Percentiles rank a stretch among this genome's conserved stretches.
Conservation (phyloP, 352 stramenopile genomes). For the Phytophthora constricta region DNA sequence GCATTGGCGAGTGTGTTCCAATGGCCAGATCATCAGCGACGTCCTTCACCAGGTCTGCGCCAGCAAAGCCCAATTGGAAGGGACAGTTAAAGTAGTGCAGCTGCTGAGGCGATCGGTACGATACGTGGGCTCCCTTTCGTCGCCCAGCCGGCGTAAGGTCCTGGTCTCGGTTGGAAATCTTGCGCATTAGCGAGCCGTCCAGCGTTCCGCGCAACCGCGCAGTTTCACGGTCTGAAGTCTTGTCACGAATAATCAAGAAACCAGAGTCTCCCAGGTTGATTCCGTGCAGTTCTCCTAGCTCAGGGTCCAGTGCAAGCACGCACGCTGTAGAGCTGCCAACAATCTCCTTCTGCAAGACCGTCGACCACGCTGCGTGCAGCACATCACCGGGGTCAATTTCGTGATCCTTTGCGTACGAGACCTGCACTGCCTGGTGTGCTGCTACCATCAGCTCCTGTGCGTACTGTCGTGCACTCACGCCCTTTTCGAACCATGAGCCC, state of each 20-base stretch:
- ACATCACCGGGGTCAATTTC: conserved; percentile 69
- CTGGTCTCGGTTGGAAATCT: conserved; percentile 69
- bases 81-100: conserved; percentile 98
- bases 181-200: conserved; percentile 75
- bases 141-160: conserved; percentile 73
- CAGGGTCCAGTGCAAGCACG: conserved; percentile 91
- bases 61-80: conserved; percentile 89
- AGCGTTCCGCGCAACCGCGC: conserved; percentile 71
- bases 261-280: conserved; percentile 95
- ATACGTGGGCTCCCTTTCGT: conserved; percentile 79
- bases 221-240: conserved; percentile 70
- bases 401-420: conserved; percentile 68
- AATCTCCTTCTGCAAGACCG: conserved; percentile 91
- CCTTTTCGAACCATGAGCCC: conserved; percentile 95
- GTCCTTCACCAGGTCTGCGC: conserved; percentile 51
- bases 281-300: conserved; percentile 93
- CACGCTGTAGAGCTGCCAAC: conserved; percentile 94
- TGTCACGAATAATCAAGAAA: conserved; percentile 85
- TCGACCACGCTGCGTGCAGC: conserved; percentile 75
- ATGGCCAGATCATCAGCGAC: conserved; percentile 57
- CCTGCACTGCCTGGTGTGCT: conserved; percentile 65
- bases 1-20: conserved; percentile 57
- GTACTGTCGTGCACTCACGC: conserved; percentile 82
- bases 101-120: conserved; percentile 96
- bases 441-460: conserved; percentile 81